These are phyloP conservation scores for Leccinum rimulosum DNA, from an alignment of 768 basidiomycete genomes.

Conservation along the genomic window DNA sequence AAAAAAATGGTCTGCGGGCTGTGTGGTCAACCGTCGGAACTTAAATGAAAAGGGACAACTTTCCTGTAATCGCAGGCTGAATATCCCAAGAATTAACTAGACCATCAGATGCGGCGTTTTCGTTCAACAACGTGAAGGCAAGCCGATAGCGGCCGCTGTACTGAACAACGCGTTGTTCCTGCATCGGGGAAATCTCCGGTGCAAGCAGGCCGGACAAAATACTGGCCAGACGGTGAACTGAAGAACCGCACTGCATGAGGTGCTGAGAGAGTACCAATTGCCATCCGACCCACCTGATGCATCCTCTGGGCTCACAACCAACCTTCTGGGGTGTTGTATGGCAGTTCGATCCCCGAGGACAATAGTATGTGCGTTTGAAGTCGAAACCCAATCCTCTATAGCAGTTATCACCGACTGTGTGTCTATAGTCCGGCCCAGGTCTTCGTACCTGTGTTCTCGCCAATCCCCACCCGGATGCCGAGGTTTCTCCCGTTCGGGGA, in stretches of 20 bases:
- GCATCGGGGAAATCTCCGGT: constrained; percentile 45
- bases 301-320: constrained; percentile 24
- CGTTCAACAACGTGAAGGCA: constrained; percentile 90
- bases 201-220: constrained; percentile 41
- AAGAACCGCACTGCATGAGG: constrained; percentile 18
- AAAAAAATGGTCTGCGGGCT: constrained; percentile 57
- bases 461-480: constrained; percentile 33
- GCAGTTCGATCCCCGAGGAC: constrained; percentile 24
- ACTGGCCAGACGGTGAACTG: constrained; percentile 39
- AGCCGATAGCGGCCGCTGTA: constrained; percentile 83
- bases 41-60: constrained; percentile 29
- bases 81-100: constrained; percentile 73
- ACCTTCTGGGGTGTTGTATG: constrained; percentile 18
- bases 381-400: constrained; percentile 12
- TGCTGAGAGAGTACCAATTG: background rate
- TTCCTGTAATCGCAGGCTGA: constrained; percentile 58
- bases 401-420: constrained; percentile 7
- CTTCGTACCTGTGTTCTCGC: constrained; percentile 36
- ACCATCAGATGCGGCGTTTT: constrained; percentile 71
- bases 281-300: constrained; percentile 26
- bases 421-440: background rate
- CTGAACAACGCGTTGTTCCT: constrained; percentile 56
- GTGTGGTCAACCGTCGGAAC: constrained; percentile 16
- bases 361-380: constrained; percentile 22
- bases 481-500: constrained; percentile 45